Base-by-base conservation (phyloP, 257 asterid genomes). In the Capsicum chinense region DNA sequence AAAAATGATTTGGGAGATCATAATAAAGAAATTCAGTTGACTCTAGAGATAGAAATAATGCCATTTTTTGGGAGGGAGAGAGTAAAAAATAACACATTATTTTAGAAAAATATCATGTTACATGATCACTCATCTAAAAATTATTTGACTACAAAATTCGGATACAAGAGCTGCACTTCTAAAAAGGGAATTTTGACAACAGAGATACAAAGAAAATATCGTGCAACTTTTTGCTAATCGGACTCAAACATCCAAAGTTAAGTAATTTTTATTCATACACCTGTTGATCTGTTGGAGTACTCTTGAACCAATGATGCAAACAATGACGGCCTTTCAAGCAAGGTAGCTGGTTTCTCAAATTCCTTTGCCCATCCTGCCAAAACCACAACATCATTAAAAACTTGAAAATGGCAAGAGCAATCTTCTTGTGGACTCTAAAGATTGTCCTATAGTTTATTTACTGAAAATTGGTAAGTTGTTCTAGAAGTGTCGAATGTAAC, bases 271-370 rank as follows among this genome's bases (percentile, higher is more conserved):
- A 56, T 26, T 89, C 88, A 92, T 48, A 89, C 60, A 17, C 86
- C 93, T 21, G 93, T 79, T 71, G 97, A 88, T 83, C 97, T 87
- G 78, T 87, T 89, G 60, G 95, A 85, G 76, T 92, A 93, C 80
- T 93, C 97, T 82, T 91, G 90, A 56, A 93, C 97, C 88, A 93
- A 63, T 71, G 96, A 91, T 17, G 90, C 92, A 79, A 93, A 93
- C 44, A 93, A 71, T 1, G 97, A 91, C 0, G 84, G 84, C 76
- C 92, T 85, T 71, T 90, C 93, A 0, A 92, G 91, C 86, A 93
- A 89, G 14, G 63, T 85, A 6, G 90, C 85, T 5, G 97, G 97
- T 19, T 19, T 88, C 37, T 91, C 97, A 13, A 88, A 93, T 69
- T 93, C 97, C 85, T 90, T 92, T 7, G 89, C 92, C 87, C 86